These are phyloP conservation scores for Heliamphora pulchella DNA, from an alignment of 179 eudicot species.

Conservation along the genomic window DNA sequence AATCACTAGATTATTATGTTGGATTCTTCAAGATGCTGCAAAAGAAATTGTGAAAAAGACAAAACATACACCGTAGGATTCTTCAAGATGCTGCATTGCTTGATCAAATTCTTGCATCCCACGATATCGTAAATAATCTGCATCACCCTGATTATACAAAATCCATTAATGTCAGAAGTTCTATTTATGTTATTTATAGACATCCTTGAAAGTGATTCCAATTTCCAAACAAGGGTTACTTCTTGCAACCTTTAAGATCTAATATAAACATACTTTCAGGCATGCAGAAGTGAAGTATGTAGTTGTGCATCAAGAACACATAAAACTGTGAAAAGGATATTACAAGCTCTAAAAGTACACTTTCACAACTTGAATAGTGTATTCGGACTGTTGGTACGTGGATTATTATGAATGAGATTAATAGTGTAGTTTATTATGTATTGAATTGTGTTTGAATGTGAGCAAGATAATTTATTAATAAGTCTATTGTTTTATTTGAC, in stretches of 20 bases:
- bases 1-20: neutral
- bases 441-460: no score
- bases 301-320: neutral
- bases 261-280: neutral
- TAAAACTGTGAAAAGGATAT: neutral
- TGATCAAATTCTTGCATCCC: constrained; percentile 92
- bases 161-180: neutral
- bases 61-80: constrained; percentile 56
- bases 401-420: no score
- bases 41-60: neutral
- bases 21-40: neutral
- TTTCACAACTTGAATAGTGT: neutral
- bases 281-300: neutral
- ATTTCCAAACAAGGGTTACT: neutral
- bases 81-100: constrained; percentile 98
- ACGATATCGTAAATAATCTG: constrained; percentile 68
- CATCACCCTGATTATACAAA: constrained; percentile 68
- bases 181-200: neutral
- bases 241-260: neutral
- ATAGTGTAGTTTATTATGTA: no score
- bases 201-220: neutral
- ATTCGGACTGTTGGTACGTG: no score
- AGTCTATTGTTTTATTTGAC: no score
- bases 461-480: no score
- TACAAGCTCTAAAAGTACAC: neutral